phyloP scores from a whole-genome alignment of 106 monocot genomes.

The Cymbidium sinense region DNA sequence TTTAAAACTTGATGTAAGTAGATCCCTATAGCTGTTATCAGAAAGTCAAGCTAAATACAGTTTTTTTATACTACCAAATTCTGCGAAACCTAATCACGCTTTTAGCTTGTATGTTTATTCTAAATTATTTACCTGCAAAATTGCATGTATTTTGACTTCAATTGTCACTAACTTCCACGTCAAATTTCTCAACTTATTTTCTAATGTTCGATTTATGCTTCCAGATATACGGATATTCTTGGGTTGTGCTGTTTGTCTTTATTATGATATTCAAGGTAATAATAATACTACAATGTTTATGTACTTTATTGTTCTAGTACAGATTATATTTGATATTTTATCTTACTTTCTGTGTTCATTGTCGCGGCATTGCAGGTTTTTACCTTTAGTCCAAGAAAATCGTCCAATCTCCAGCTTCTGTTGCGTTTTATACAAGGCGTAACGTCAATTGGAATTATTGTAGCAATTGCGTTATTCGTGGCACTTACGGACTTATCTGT shows the following conservation, averaged over 20 bases:
- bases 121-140: background rate
- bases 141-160: background rate
- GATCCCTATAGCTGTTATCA: too few species aligned
- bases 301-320: background rate
- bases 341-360: background rate
- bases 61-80: too few species aligned
- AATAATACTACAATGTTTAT: background rate
- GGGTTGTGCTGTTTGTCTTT: conserved; percentile 53
- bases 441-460: conserved; percentile 49
- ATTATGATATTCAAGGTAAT: conserved; percentile 82
- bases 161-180: background rate
- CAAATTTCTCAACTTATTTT: background rate
- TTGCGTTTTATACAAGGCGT: conserved; percentile 77
- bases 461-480: conserved; percentile 44
- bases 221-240: conserved; percentile 89
- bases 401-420: conserved; percentile 48
- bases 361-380: conserved; percentile 42
- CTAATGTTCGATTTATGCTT: conserved; percentile 9
- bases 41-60: too few species aligned
- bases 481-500: conserved; percentile 57
- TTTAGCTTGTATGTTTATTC: background rate
- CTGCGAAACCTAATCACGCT: background rate
- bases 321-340: background rate
- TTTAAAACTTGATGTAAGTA: too few species aligned
- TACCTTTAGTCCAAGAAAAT: conserved; percentile 60